Percentiles rank a stretch among this genome's conserved stretches.
These are phyloP conservation scores for Linum trigynum DNA, from an alignment of 345 rosid genomes.

Conservation along the genomic window DNA sequence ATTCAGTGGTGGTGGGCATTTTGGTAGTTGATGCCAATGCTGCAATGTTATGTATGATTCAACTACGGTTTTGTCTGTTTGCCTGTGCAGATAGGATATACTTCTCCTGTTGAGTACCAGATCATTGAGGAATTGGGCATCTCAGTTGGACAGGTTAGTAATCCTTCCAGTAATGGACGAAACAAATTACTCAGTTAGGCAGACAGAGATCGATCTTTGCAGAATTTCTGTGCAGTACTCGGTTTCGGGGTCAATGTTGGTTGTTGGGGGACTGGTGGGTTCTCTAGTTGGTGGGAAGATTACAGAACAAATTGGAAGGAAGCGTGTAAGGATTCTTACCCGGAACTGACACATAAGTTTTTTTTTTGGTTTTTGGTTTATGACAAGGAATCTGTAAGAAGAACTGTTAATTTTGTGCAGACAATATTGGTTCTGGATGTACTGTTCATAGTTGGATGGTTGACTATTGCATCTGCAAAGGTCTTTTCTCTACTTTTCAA, in stretches of 20 bases:
- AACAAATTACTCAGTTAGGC: not conserved
- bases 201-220: not conserved
- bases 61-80: not conserved
- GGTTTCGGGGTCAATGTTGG: constrained; percentile 16
- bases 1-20: not conserved
- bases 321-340: constrained; percentile 18
- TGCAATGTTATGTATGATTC: too few relatives aligned
- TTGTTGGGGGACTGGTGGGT: constrained; percentile 17
- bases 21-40: not conserved
- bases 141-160: not conserved
- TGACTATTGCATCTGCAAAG: constrained; percentile 25
- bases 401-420: constrained; percentile 16
- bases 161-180: not conserved
- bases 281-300: constrained; percentile 16
- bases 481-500: constrained; percentile 10
- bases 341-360: not conserved
- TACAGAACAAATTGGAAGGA: constrained; percentile 17
- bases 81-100: not conserved
- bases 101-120: not conserved
- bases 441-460: constrained; percentile 38
- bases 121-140: not conserved
- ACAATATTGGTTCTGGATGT: constrained; percentile 35
- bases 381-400: not conserved
- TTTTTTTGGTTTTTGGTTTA: not conserved
- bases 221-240: constrained; percentile 10